phyloP scores from a whole-genome alignment of 2,329 filamentous ascomycete genomes.

The Phialemoniopsis sp. region DNA sequence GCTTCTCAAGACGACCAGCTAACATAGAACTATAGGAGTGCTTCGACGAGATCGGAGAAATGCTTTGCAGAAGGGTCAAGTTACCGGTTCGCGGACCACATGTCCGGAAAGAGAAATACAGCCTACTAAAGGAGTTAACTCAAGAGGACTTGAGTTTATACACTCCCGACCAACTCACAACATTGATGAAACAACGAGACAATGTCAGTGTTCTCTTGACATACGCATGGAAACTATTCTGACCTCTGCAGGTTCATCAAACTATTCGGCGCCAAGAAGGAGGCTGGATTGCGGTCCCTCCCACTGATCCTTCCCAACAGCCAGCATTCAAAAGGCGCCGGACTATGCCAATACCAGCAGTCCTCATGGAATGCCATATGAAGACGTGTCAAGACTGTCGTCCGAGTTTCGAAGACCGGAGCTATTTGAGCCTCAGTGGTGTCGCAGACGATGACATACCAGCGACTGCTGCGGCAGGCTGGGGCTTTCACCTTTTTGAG shows the following conservation, averaged over 20 bases:
- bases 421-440: slow-evolving; percentile 45
- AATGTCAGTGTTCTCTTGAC: too few relatives aligned
- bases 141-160: slow-evolving; percentile 38
- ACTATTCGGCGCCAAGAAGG: background rate
- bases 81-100: slow-evolving; percentile 33
- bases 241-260: slow-evolving; percentile 7
- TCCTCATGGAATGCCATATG: slow-evolving; percentile 46
- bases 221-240: slow-evolving; percentile 19
- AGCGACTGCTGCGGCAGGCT: slow-evolving; percentile 44
- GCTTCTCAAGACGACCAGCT: too few relatives aligned
- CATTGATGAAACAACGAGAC: slow-evolving; percentile 45
- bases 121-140: slow-evolving; percentile 39
- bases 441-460: slow-evolving; percentile 45
- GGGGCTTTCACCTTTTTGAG: slow-evolving; percentile 42
- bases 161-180: slow-evolving; percentile 38
- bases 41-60: slow-evolving; percentile 29
- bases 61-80: slow-evolving; percentile 23
- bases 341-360: too few relatives aligned
- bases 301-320: slow-evolving; percentile 4
- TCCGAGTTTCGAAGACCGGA: slow-evolving; percentile 33
- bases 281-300: too few relatives aligned
- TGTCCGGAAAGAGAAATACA: slow-evolving; percentile 34
- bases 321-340: too few relatives aligned
- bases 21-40: slow-evolving; percentile 12
- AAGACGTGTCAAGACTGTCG: slow-evolving; percentile 47